Conservation (phyloP, 2,329 filamentous ascomycete genomes). For the Tolypocladium album region DNA sequence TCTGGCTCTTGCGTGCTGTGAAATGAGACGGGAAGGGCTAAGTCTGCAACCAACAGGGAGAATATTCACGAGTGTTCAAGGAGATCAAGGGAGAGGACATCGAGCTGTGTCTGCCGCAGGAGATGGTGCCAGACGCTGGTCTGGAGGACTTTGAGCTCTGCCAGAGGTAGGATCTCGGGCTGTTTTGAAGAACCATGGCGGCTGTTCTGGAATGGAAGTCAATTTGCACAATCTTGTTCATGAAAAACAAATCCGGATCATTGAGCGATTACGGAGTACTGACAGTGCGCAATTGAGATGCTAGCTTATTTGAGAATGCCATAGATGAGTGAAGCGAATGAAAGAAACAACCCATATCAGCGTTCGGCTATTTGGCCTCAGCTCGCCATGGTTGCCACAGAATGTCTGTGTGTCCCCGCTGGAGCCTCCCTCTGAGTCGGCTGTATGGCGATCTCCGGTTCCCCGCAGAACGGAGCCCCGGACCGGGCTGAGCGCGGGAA, state of each 20-base stretch:
- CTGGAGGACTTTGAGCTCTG: slow-evolving; percentile 15
- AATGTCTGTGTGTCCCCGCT: background rate
- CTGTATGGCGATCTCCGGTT: background rate
- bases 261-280: too few species aligned
- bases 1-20: background rate
- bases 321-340: background rate
- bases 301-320: background rate
- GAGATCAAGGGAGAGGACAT: slow-evolving; percentile 18
- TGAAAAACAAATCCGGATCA: background rate
- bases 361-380: background rate
- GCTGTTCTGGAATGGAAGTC: background rate
- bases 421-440: background rate
- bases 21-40: background rate
- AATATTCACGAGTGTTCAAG: slow-evolving; percentile 17
- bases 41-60: slow-evolving; percentile 9
- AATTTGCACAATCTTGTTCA: background rate
- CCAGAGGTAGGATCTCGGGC: background rate
- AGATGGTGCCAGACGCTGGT: slow-evolving; percentile 11
- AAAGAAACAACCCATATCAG: background rate
- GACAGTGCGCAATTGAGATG: background rate
- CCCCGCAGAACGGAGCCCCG: background rate
- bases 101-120: slow-evolving; percentile 15
- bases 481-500: background rate
- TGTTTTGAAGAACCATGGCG: background rate
- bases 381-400: too few species aligned